Base-by-base conservation (phyloP, 2,329 filamentous ascomycete species). In the Neonectria coccinea region DNA sequence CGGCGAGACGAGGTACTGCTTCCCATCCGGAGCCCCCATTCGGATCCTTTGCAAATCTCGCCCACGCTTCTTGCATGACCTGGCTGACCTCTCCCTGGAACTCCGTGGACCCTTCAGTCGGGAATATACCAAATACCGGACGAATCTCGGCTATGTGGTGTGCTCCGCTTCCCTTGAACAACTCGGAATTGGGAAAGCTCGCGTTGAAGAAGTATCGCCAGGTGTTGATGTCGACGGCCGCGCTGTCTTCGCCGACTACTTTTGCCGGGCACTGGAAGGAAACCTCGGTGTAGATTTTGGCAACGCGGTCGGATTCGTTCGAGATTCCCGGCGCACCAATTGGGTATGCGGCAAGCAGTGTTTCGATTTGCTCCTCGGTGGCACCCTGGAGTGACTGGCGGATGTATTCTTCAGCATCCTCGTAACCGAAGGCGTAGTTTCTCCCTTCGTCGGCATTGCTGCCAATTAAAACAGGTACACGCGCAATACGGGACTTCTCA, bases 191-290 rank as follows among this genome's bases (percentile, higher is more conserved):
- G 14, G 78, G 67, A 76, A 83, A 86, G 70, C 84, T 81, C 6
- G 79, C 83, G 56, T 83, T 79, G 71, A 82, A 86, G 31, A 80
- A 77, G 60, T 81, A 84, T 29, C 79, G 75, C 80, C 82, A 86
- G 9, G 79, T 75, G 0, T 79, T 77, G 7, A 84, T 76, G 9
- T 73, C 78, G 4, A 76, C 71, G 0, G 61, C 39, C 0, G 68
- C 60, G 10, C 79, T 79, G 2, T 79, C 79, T 3, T 76, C 68
- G 5, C 75, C 70, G 7, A 77, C 73, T 2, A 68, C 52, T 9
- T 62, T 68, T 3, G 63, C 51, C 0, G 72, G 67, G 5, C 75
- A 77, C 12, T 70, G 68, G 22, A 68, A 71, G 20, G 2, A 51
- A 71, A 39, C 36, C 12, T 77, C 73, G 10, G 69, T 74, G 11